phyloP scores from a whole-genome alignment of 257 asterid species.

The Linderniella brevidens region DNA sequence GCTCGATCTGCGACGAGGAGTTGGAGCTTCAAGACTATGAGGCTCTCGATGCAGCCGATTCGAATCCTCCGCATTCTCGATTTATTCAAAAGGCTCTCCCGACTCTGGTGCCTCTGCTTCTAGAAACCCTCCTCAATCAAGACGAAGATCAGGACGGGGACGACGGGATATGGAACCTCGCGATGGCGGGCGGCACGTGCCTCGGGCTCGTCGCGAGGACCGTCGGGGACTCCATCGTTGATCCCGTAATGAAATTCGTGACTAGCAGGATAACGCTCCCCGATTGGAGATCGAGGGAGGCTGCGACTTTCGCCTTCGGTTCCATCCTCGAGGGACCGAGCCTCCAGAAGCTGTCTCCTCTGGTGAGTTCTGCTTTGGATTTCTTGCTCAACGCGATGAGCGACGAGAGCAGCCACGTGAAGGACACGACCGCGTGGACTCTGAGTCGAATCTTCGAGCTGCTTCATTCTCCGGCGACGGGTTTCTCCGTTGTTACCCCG shows the following conservation, averaged over 20 bases:
- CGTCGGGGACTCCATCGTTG: slow-evolving; percentile 65
- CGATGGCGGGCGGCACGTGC: slow-evolving; percentile 93
- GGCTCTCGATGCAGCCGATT: slow-evolving; percentile 38
- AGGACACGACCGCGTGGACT: slow-evolving; percentile 90
- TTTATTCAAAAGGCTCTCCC: slow-evolving; percentile 69
- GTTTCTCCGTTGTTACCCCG: slow-evolving; percentile 51
- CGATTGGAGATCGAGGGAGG: slow-evolving; percentile 85
- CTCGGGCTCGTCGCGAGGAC: slow-evolving; percentile 61
- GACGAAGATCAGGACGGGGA: slow-evolving; percentile 83
- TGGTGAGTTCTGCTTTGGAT: slow-evolving; percentile 61
- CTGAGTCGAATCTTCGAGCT: slow-evolving; percentile 80
- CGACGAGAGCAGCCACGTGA: slow-evolving; percentile 49
- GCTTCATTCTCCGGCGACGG: slow-evolving; percentile 47
- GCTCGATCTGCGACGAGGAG: slow-evolving; percentile 82
- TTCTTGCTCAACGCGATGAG: slow-evolving; percentile 66
- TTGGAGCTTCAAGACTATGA: slow-evolving; percentile 61
- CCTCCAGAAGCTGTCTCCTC: slow-evolving; percentile 52
- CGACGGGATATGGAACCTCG: slow-evolving; percentile 72
- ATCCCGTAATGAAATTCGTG: slow-evolving; percentile 72
- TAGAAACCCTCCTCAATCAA: slow-evolving; percentile 71
- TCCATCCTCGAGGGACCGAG: slow-evolving; percentile 89
- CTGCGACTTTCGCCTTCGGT: slow-evolving; percentile 82
- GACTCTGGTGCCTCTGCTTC: slow-evolving; percentile 62
- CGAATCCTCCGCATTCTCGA: slow-evolving; percentile 36
- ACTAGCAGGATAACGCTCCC: slow-evolving; percentile 42